Evolutionary conservation across 1,139 yeast genomes (phyloP).

Genomic region (Pichia sp.): DNA sequence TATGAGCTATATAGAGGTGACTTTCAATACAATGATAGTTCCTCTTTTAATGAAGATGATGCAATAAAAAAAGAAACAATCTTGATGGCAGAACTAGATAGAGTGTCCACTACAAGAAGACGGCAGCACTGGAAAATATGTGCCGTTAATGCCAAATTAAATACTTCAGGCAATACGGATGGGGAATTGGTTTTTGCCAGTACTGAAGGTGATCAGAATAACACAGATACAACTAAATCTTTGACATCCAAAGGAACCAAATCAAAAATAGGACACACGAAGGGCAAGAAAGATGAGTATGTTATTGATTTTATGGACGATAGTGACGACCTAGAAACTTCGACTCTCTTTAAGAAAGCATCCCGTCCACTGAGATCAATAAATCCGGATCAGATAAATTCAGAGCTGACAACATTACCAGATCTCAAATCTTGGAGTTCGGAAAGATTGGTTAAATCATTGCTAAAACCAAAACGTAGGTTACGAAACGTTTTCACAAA

Average conservation of each 20-base stretch:
- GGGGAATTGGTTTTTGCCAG: not conserved
- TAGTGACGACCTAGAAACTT: constrained; percentile 38
- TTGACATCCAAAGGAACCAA: not conserved
- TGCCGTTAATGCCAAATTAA: not conserved
- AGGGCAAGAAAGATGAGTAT: constrained; percentile 1
- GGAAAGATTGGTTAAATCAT: constrained; percentile 60
- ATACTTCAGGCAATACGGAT: not conserved
- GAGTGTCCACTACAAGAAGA: not conserved
- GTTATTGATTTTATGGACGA: constrained; percentile 44
- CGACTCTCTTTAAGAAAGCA: constrained; percentile 49
- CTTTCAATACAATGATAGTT: not conserved
- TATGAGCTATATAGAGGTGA: not conserved
- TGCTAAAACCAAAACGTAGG: constrained; percentile 54
- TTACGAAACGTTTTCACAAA: constrained; percentile 15
- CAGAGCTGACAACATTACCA: constrained; percentile 51
- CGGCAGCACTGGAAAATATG: not conserved
- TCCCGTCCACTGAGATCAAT: constrained; percentile 41
- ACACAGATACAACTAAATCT: not conserved
- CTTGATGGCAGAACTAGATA: not conserved
- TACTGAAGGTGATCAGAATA: not conserved
- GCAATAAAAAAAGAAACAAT: not conserved
- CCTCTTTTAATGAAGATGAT: not conserved
- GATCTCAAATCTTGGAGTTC: constrained; percentile 74
- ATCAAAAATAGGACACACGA: not conserved
- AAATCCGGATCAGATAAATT: constrained; percentile 33